Evolutionary conservation across 352 stramenopile species (phyloP).

Genomic region (Globisporangium parvum): DNA sequence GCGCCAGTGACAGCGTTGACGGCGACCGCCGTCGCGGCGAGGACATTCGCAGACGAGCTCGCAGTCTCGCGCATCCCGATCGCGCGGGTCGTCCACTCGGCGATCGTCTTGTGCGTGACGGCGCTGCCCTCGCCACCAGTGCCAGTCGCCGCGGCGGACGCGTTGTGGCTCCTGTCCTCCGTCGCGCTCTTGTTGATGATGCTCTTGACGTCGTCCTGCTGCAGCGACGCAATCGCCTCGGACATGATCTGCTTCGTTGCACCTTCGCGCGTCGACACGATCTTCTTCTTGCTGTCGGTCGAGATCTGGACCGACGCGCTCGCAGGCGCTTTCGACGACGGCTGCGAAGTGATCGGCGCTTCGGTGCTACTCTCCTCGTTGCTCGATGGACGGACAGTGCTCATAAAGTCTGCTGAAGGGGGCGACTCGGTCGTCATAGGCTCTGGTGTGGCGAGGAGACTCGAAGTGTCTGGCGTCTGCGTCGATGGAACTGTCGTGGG

Average conservation of each 20-base stretch:
- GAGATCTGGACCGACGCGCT: slow-evolving; percentile 4
- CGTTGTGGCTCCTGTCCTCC: not conserved
- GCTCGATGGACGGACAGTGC: slow-evolving; percentile 2
- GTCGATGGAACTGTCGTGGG: too few relatives aligned
- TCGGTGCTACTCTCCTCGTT: not conserved
- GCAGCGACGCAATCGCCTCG: not conserved
- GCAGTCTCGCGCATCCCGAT: slow-evolving; percentile 21
- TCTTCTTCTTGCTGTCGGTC: slow-evolving; percentile 6
- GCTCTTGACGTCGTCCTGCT: not conserved
- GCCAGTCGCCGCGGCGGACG: not conserved
- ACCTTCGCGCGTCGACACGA: slow-evolving; percentile 1
- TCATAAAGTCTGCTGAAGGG: slow-evolving; percentile 2
- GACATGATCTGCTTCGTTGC: not conserved
- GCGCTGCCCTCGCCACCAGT: not conserved
- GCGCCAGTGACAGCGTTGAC: slow-evolving; percentile 42
- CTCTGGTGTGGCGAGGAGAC: not conserved
- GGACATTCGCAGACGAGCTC: slow-evolving; percentile 40
- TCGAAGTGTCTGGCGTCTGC: too few relatives aligned
- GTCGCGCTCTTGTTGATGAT: slow-evolving; percentile 5
- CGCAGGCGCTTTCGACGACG: not conserved
- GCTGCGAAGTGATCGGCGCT: too few relatives aligned
- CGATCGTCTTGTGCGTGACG: slow-evolving; percentile 5
- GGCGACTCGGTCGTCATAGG: not conserved
- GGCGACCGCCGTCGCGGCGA: slow-evolving; percentile 44
- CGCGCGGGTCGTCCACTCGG: slow-evolving; percentile 13